Percentiles rank a stretch among this genome's conserved stretches.
phyloP scores from a whole-genome alignment of 164 flowering plant species.

The Litsea cubeba region DNA sequence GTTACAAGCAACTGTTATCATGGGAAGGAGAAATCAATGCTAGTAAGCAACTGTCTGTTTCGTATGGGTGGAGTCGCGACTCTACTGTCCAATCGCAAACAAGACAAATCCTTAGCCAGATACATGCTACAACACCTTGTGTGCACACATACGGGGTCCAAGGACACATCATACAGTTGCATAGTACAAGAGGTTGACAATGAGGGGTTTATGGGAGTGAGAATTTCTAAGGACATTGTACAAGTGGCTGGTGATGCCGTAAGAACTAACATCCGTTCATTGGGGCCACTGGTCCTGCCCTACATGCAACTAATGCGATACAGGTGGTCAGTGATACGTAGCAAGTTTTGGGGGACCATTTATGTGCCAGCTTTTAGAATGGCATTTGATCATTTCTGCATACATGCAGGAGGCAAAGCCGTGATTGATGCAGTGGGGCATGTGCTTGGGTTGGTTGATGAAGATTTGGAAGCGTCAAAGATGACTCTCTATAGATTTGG shows the following conservation, averaged over 20 bases:
- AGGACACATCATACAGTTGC: constrained; percentile 23
- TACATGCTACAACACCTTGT: constrained; percentile 32
- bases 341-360: constrained; percentile 3
- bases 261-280: constrained; percentile 18
- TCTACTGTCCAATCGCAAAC: constrained; percentile 25
- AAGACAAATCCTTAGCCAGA: constrained; percentile 27
- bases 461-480: constrained; percentile 13
- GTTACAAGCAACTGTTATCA: background rate
- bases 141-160: constrained; percentile 24
- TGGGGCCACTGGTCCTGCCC: constrained; percentile 41
- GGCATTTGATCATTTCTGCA: constrained; percentile 13
- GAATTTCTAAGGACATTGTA: constrained; percentile 24
- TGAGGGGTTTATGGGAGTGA: constrained; percentile 26
- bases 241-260: constrained; percentile 32
- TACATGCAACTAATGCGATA: constrained; percentile 24
- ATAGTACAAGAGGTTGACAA: constrained; percentile 26
- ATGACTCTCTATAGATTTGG: constrained; percentile 17
- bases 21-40: constrained; percentile 39
- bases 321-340: constrained; percentile 10
- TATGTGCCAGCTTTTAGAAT: constrained; percentile 6
- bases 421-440: constrained; percentile 12
- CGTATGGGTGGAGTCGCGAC: constrained; percentile 47
- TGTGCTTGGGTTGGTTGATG: constrained; percentile 8
- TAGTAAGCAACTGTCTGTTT: constrained; percentile 48
- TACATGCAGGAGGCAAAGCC: constrained; percentile 19